Evolutionary conservation across 108 stramenopile species (phyloP).

Genomic region (Epithemia pelagica): DNA sequence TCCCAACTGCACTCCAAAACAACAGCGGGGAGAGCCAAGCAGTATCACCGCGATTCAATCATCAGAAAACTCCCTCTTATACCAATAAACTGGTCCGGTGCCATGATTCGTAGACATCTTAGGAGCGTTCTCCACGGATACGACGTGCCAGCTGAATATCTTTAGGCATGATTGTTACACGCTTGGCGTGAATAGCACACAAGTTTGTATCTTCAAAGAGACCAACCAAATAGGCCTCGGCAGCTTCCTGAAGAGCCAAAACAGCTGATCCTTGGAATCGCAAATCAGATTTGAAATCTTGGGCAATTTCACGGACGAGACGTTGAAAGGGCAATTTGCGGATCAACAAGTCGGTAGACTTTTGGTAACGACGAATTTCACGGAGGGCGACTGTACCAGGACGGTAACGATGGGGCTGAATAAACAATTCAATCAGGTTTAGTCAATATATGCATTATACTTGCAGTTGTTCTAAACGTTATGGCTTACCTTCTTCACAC

Average conservation of each 20-base stretch:
- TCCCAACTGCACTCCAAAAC: background rate
- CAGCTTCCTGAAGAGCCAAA: slow-evolving; percentile 91
- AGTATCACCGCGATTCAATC: too few species aligned
- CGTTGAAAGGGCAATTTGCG: slow-evolving; percentile 96
- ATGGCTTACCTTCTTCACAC: slow-evolving; percentile 72
- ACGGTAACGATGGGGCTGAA: slow-evolving; percentile 72
- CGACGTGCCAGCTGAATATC: slow-evolving; percentile 86
- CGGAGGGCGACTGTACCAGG: slow-evolving; percentile 97
- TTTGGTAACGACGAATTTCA: slow-evolving; percentile 97
- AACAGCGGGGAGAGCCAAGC: background rate
- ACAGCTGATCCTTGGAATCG: slow-evolving; percentile 96
- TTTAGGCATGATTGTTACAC: slow-evolving; percentile 99
- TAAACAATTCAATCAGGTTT: too few species aligned
- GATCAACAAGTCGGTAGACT: slow-evolving; percentile 90
- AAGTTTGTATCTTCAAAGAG: slow-evolving; percentile 97
- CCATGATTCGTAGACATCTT: too few species aligned
- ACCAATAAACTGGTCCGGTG: too few species aligned
- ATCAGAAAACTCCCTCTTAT: too few species aligned
- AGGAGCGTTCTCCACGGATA: slow-evolving; percentile 67
- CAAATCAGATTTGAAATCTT: slow-evolving; percentile 96
- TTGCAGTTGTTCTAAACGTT: too few species aligned
- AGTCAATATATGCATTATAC: too few species aligned
- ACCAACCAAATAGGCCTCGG: slow-evolving; percentile 92
- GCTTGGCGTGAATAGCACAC: slow-evolving; percentile 95
- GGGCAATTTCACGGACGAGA: slow-evolving; percentile 93